phyloP scores from a whole-genome alignment of 2,329 filamentous ascomycete genomes.

The Beauveria pseudobassiana region DNA sequence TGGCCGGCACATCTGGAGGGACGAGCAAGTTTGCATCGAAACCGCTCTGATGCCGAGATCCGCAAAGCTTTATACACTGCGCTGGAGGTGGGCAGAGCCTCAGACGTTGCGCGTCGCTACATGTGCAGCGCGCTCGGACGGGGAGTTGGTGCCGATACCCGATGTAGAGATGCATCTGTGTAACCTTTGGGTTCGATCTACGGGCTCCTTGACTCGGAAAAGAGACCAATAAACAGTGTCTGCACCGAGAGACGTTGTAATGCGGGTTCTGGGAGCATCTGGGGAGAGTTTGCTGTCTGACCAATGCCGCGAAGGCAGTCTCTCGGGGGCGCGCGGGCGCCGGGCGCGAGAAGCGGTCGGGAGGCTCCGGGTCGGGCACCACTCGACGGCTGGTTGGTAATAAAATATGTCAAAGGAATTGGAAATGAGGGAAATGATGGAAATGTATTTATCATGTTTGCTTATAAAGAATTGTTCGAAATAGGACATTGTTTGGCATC shows the following conservation, averaged over 20 bases:
- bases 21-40: neutral
- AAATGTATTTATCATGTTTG: neutral
- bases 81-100: neutral
- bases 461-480: neutral
- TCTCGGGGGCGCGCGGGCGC: neutral
- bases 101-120: neutral
- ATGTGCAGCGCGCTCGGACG: slow-evolving; percentile 1
- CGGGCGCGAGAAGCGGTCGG: neutral
- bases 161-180: neutral
- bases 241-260: neutral
- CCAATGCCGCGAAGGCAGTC: neutral
- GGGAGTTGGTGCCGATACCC: neutral
- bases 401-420: too few relatives aligned
- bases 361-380: neutral
- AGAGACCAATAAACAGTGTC: neutral
- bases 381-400: neutral
- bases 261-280: neutral
- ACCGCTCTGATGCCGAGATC: neutral
- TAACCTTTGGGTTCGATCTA: neutral
- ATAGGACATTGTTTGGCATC: neutral
- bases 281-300: neutral
- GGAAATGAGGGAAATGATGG: neutral
- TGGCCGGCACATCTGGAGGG: neutral
- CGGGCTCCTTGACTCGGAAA: neutral
- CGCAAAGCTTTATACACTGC: neutral